Percentiles rank a stretch among this genome's conserved stretches.
These are phyloP conservation scores for Baeospora myosura DNA, from an alignment of 1,284 basidiomycete genomes.

Conservation along the genomic window DNA sequence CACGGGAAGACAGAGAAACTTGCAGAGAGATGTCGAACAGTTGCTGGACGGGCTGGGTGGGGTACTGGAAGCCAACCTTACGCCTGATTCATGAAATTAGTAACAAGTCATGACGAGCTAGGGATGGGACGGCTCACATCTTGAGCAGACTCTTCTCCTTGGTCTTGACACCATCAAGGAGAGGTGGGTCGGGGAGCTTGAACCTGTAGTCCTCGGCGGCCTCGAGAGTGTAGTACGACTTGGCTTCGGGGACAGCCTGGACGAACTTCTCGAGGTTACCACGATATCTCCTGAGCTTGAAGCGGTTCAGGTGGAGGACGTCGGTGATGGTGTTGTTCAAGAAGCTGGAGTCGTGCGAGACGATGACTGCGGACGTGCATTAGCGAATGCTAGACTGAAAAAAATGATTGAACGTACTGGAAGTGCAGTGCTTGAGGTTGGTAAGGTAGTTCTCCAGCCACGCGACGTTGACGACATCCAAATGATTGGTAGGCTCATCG, in stretches of 20 bases:
- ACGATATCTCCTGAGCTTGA: constrained; percentile 96
- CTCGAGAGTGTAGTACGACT: constrained; percentile 95
- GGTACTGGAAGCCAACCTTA: constrained; percentile 96
- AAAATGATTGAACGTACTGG: constrained; percentile 49
- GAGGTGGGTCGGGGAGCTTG: constrained; percentile 92
- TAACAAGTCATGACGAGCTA: constrained; percentile 2
- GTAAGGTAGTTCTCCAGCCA: constrained; percentile 97
- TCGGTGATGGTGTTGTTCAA: constrained; percentile 99
- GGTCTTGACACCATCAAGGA: constrained; percentile 99
- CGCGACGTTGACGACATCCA: constrained; percentile 94
- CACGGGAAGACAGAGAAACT: constrained; percentile 95
- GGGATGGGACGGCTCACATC: constrained; percentile 47
- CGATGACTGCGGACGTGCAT: constrained; percentile 58
- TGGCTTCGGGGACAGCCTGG: constrained; percentile 92
- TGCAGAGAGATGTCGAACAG: constrained; percentile 92
- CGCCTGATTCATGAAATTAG: constrained; percentile 32
- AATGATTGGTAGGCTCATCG: constrained; percentile 97
- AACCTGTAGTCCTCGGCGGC: constrained; percentile 94
- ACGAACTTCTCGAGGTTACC: constrained; percentile 98
- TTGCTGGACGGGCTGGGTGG: constrained; percentile 78
- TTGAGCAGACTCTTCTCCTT: constrained; percentile 97
- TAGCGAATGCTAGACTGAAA: constrained; percentile 9
- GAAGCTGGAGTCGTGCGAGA: constrained; percentile 98
- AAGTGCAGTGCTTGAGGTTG: constrained; percentile 85
- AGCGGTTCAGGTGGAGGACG: constrained; percentile 97